Percentiles rank a stretch among this genome's conserved stretches.
These are phyloP conservation scores for Globisporangium nodosum DNA, from an alignment of 352 stramenopile species.

Conservation along the genomic window DNA sequence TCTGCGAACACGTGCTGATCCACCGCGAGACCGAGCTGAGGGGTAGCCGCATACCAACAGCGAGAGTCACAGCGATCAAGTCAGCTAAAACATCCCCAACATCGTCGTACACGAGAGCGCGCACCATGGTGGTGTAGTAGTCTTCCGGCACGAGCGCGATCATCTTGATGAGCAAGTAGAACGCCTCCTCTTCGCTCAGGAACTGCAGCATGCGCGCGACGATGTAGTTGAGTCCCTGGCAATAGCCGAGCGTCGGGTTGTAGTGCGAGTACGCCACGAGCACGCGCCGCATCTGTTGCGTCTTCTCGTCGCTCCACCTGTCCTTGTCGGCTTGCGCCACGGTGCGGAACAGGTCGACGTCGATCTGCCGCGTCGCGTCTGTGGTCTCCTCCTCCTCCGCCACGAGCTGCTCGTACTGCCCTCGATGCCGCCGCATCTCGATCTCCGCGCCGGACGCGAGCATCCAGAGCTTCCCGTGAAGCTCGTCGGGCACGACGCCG, in stretches of 20 bases:
- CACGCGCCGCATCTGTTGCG: slow-evolving; percentile 65
- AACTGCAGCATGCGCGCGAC: slow-evolving; percentile 65
- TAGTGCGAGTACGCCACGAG: slow-evolving; percentile 82
- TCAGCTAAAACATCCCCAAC: neutral
- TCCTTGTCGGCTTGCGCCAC: slow-evolving; percentile 56
- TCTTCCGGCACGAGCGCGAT: slow-evolving; percentile 75
- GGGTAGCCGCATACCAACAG: neutral
- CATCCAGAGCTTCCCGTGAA: slow-evolving; percentile 82
- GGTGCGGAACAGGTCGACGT: slow-evolving; percentile 79
- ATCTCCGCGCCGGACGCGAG: slow-evolving; percentile 60
- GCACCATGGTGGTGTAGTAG: slow-evolving; percentile 87
- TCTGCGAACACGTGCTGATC: slow-evolving; percentile 87
- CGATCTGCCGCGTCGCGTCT: slow-evolving; percentile 76
- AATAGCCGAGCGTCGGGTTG: slow-evolving; percentile 82
- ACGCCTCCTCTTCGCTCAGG: slow-evolving; percentile 68
- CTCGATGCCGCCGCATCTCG: slow-evolving; percentile 57
- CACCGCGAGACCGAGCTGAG: slow-evolving; percentile 71
- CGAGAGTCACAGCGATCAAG: neutral
- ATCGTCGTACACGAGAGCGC: slow-evolving; percentile 5
- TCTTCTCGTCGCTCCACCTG: slow-evolving; percentile 62
- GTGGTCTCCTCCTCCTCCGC: slow-evolving; percentile 48
- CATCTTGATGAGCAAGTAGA: slow-evolving; percentile 82
- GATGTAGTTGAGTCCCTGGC: slow-evolving; percentile 88
- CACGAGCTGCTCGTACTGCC: slow-evolving; percentile 49
- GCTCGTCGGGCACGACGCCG: slow-evolving; percentile 44